These are phyloP conservation scores for Kodamaea jinghongensis DNA, from an alignment of 805 yeast genomes.

Conservation along the genomic window DNA sequence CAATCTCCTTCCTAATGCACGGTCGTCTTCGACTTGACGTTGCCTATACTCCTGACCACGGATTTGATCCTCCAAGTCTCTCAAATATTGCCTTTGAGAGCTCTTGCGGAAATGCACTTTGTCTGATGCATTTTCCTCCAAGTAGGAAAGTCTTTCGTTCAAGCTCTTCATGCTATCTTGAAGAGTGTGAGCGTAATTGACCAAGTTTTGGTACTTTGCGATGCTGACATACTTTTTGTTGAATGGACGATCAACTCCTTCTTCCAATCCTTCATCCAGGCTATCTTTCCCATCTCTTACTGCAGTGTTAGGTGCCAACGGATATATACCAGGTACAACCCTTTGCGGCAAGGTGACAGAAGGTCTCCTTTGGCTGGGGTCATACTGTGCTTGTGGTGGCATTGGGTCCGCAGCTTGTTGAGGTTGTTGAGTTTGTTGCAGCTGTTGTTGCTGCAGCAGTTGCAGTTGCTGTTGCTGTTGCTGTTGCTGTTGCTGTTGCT, in stretches of 20 bases:
- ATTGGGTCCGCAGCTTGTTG: too few relatives aligned
- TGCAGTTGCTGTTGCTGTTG: not conserved
- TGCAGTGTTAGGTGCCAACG: not conserved
- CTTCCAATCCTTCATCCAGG: not conserved
- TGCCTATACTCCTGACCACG: conserved; percentile 12
- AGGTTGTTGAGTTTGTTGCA: conserved; percentile 6
- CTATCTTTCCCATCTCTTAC: not conserved
- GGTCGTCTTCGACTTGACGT: conserved; percentile 8
- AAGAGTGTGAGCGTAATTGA: conserved; percentile 31
- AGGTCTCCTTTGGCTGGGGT: too few relatives aligned
- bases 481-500: conserved; percentile 1
- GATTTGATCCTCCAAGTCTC: conserved; percentile 10
- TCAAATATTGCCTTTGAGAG: conserved; percentile 3
- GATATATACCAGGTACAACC: conserved; percentile 4
- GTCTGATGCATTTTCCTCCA: conserved; percentile 27
- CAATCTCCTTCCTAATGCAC: conserved; percentile 9
- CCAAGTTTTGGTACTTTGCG: conserved; percentile 33
- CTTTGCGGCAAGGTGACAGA: conserved; percentile 8
- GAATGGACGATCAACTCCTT: not conserved
- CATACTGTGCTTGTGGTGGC: not conserved
- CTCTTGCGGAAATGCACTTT: conserved; percentile 3
- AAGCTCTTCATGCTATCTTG: conserved; percentile 27
- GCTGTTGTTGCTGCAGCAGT: conserved; percentile 7
- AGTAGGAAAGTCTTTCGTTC: conserved; percentile 23
- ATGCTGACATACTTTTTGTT: conserved; percentile 21